These are phyloP conservation scores for Tetrahymena borealis DNA, from an alignment of 73 alveolate species.

Conservation along the genomic window DNA sequence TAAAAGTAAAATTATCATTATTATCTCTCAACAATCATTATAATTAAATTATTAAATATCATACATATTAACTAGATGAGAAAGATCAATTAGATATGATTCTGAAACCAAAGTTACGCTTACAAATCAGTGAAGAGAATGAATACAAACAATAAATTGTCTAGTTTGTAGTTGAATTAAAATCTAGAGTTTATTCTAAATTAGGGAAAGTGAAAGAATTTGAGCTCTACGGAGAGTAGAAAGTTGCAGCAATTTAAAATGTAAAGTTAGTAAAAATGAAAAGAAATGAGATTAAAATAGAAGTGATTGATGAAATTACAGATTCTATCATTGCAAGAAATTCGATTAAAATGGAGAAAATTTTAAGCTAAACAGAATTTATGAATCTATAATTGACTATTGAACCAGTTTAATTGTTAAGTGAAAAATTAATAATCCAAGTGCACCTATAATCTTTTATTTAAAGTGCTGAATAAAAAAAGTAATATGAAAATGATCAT, in stretches of 20 bases:
- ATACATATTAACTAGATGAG: not conserved
- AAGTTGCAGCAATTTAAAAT: not conserved
- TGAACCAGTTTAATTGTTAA: not conserved
- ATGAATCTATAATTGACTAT: not conserved
- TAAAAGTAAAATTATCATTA: not conserved
- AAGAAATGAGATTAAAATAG: not conserved
- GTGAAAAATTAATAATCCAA: not conserved
- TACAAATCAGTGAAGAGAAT: too few species aligned
- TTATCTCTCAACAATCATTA: not conserved
- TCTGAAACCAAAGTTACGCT: not conserved
- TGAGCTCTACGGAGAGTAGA: not conserved
- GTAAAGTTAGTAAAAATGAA: not conserved
- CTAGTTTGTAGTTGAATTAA: not conserved
- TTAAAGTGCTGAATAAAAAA: not conserved
- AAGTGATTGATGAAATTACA: not conserved
- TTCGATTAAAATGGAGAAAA: not conserved
- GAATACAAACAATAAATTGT: too few species aligned
- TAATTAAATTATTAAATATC: not conserved
- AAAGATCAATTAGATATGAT: not conserved
- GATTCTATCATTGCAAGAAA: not conserved
- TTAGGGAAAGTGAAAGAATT: not conserved
- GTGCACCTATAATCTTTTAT: not conserved
- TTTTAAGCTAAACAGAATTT: not conserved
- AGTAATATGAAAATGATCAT: too few species aligned
- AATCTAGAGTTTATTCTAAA: not conserved